phyloP scores from a whole-genome alignment of 164 flowering plant species.

The Brasenia schreberi region DNA sequence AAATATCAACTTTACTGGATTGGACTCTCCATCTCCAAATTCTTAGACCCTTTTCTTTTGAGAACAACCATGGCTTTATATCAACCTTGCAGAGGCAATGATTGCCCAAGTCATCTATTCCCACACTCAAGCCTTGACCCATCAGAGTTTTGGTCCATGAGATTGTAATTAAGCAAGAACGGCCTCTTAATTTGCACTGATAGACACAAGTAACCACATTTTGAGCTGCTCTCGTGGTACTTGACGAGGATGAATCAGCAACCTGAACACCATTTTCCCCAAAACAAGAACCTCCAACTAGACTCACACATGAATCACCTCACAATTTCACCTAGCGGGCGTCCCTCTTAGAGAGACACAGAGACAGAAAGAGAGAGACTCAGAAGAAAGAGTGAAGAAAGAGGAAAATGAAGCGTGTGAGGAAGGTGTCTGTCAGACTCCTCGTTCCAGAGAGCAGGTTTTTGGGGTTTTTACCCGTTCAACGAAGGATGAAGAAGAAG shows the following conservation, averaged over 20 bases:
- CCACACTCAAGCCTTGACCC: constrained; percentile 26
- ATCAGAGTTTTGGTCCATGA: constrained; percentile 44
- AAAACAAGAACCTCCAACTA: constrained; percentile 31
- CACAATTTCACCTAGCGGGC: not conserved
- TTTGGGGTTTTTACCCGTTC: not conserved
- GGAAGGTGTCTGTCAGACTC: not conserved
- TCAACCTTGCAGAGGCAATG: constrained; percentile 61
- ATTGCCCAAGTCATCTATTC: constrained; percentile 25
- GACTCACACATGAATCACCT: not conserved
- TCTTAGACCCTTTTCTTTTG: constrained; percentile 78
- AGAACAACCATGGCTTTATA: constrained; percentile 92
- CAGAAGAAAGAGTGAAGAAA: not conserved
- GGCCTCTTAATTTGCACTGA: constrained; percentile 25
- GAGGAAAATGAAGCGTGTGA: not conserved
- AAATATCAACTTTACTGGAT: constrained; percentile 37
- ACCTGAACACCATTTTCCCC: constrained; percentile 76
- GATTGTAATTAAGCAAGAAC: constrained; percentile 32
- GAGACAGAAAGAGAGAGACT: not conserved
- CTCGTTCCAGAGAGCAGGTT: not conserved
- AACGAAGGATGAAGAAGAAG: too few species aligned
- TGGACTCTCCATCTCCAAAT: constrained; percentile 45
- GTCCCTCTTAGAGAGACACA: not conserved
- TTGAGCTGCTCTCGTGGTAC: constrained; percentile 28
- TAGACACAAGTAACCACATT: constrained; percentile 49
- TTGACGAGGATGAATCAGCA: constrained; percentile 55